A percentile compares a stretch with the other conserved stretches of the same genome.
Conservation (phyloP, 768 basidiomycete species). For the Pulveroboletus ravenelii region DNA sequence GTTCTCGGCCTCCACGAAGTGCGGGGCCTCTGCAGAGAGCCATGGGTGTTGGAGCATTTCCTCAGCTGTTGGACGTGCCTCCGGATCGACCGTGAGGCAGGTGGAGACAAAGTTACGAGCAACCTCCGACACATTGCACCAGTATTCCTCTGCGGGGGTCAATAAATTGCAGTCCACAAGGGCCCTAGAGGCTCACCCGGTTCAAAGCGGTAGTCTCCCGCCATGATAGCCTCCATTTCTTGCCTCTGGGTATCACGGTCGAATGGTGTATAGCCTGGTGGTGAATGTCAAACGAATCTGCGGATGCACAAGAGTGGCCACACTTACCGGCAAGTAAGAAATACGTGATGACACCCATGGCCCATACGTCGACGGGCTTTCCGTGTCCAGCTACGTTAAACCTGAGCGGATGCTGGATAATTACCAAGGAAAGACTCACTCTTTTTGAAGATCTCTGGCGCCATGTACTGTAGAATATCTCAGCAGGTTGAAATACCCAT, state of each 20-base stretch:
- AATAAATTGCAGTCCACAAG: background rate
- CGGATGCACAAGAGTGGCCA: background rate
- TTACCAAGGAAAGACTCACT: constrained; percentile 40
- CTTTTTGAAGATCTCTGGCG: constrained; percentile 94
- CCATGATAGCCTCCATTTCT: constrained; percentile 95
- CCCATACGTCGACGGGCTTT: constrained; percentile 95
- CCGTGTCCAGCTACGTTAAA: constrained; percentile 69
- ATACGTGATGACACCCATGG: constrained; percentile 98
- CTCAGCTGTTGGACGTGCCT: constrained; percentile 70
- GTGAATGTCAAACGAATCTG: background rate
- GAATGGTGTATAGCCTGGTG: constrained; percentile 87
- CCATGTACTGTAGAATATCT: constrained; percentile 64
- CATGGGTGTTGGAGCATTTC: constrained; percentile 65
- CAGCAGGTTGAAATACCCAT: background rate
- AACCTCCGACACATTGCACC: constrained; percentile 76
- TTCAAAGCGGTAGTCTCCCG: constrained; percentile 90
- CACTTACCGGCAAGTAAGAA: constrained; percentile 73
- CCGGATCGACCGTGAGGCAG: constrained; percentile 85
- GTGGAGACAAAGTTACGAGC: constrained; percentile 78
- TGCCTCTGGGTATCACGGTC: constrained; percentile 83
- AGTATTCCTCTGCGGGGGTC: constrained; percentile 61
- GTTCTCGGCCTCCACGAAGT: constrained; percentile 56
- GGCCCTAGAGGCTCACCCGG: constrained; percentile 37
- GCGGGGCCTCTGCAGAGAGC: constrained; percentile 62
- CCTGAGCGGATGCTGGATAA: background rate